Base-by-base conservation (phyloP, 257 asterid genomes). In the Solanum medicagineum region DNA sequence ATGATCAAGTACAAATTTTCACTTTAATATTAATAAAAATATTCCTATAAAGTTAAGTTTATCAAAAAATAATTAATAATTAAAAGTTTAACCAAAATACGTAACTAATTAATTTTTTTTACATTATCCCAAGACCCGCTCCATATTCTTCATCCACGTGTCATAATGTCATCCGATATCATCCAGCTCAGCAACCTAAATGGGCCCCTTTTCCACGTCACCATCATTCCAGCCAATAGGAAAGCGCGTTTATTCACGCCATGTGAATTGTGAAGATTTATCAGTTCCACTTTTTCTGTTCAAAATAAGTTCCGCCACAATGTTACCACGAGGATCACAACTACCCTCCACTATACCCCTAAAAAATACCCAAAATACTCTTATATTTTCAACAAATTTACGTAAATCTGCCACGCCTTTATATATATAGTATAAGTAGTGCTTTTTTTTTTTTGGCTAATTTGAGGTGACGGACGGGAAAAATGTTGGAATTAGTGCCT, bases 401-500 rank as follows among this genome's bases (percentile, higher is more conserved):
- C 86, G 1, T 11, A 2, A 17, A 42, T 73, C 68, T 83, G 44
- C 84, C 88, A n/a, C 42, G 19, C 10, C 26, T 47, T 4, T 7
- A 6, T 7, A 6, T 9, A 3, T 3, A 36, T 66, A 66, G 45
- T 63, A 24, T 12, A 44, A 20, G 57, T 29, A 36, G 70, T 45
- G 15, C 7, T 29, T 56, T 16, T 22, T 57, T 51, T 11, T 40
- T 7, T 24, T 53, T 49, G 36, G 36, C 42, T 36, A 36, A 36
- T 36, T 36, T 4, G 6, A 36, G 42, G 42, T 36, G 42, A 36
- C 42, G 42, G 49, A 20, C 26, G 47, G 8, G 81, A 16, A 45
- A 66, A 53, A 26, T 51, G 47, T 12, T 54, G 20, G 79, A 69
- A 32, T 88, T 91, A 90, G 89, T 84, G 65, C 16, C 83, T 53